These are phyloP conservation scores for Trichoderma sp. DNA, from an alignment of 2,329 filamentous ascomycete genomes.

Conservation along the genomic window DNA sequence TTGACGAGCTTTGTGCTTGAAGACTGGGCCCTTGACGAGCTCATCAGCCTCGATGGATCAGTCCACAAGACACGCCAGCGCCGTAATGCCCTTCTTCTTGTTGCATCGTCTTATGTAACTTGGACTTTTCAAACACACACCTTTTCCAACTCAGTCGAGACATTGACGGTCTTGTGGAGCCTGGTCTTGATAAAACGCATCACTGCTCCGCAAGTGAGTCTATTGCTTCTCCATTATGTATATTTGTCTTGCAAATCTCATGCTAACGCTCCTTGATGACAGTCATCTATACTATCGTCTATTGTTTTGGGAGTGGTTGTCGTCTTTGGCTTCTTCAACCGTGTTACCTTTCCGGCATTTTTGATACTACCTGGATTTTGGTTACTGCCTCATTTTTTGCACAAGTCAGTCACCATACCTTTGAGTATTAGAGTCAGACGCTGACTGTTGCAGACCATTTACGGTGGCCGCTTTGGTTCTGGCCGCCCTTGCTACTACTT, in stretches of 20 bases:
- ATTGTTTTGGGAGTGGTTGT: slow-evolving; percentile 76
- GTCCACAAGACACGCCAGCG: slow-evolving; percentile 69
- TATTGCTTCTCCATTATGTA: not conserved
- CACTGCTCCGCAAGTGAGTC: slow-evolving; percentile 69
- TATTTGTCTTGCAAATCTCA: not conserved
- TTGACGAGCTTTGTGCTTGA: slow-evolving; percentile 92
- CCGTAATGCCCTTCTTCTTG: slow-evolving; percentile 74
- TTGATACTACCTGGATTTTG: slow-evolving; percentile 79
- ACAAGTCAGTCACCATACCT: slow-evolving; percentile 61
- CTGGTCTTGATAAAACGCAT: slow-evolving; percentile 90
- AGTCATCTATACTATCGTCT: slow-evolving; percentile 74
- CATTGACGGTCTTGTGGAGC: slow-evolving; percentile 88
- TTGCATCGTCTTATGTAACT: slow-evolving; percentile 95
- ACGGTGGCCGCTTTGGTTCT: slow-evolving; percentile 64
- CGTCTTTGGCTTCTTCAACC: slow-evolving; percentile 89
- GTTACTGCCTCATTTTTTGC: slow-evolving; percentile 81
- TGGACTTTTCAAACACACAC: slow-evolving; percentile 99
- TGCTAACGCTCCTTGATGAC: slow-evolving; percentile 56
- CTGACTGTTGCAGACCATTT: slow-evolving; percentile 49
- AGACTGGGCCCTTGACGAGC: slow-evolving; percentile 95
- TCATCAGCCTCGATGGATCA: slow-evolving; percentile 57
- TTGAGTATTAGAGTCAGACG: not conserved
- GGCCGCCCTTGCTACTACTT: slow-evolving; percentile 67
- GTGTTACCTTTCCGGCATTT: slow-evolving; percentile 96
- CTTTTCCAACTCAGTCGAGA: slow-evolving; percentile 97